phyloP scores from a whole-genome alignment of 1,284 basidiomycete genomes.

The Spongiforma sp. region DNA sequence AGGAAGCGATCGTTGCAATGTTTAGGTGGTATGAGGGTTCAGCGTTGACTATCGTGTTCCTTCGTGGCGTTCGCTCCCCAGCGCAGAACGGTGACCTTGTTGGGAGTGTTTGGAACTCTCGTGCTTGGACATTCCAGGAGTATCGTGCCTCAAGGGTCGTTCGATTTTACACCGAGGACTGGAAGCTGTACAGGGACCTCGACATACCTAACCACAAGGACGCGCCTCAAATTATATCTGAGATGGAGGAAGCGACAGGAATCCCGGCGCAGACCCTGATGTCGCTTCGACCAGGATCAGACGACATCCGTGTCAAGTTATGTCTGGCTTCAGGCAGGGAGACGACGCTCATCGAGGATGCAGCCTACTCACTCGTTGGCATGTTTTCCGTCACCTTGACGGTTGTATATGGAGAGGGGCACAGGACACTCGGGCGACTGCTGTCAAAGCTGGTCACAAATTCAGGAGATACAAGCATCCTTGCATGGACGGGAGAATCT shows the following conservation, averaged over 20 bases:
- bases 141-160: no score
- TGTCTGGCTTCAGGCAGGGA: background rate
- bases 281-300: background rate
- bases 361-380: conserved; percentile 6
- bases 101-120: conserved; percentile 7
- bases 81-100: background rate
- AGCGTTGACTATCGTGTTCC: no score
- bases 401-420: background rate
- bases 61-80: background rate
- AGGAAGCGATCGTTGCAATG: no score
- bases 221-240: no score
- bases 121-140: no score
- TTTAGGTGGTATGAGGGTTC: no score
- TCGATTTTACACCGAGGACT: no score
- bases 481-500: no score
- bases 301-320: no score
- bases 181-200: conserved; percentile 1
- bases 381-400: background rate
- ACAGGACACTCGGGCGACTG: conserved; percentile 2
- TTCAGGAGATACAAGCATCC: no score
- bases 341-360: conserved; percentile 4
- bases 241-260: background rate
- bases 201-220: conserved; percentile 6
- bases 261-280: background rate
- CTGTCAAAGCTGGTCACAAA: background rate